Evolutionary conservation across 768 basidiomycete species (phyloP), one percentile per base, ranked within the genome.

Genomic region (Cubamyces lactineus): DNA sequence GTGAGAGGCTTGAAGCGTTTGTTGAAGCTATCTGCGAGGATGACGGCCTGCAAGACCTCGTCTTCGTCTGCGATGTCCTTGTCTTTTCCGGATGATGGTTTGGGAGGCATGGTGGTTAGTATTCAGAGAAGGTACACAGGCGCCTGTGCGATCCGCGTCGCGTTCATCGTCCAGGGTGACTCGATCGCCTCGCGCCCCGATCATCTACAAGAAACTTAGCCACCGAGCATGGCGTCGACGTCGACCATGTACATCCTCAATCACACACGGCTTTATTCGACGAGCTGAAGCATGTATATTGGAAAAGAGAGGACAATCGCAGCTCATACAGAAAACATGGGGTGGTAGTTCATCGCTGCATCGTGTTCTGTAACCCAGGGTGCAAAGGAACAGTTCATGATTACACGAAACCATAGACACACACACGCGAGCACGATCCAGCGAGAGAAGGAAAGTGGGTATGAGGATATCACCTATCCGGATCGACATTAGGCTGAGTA

Each of bases 11-110:
- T 84, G 71, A 98, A 96, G 57, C 94, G 85, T 70, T 88, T 91
- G 80, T 97, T 96, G 79, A 96, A 97, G 66, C 93, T 95, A 73
- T 99, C 96, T 12, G 96, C 94, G 43, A 99, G 87, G 46, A 99
- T 87, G 58, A 98, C 91, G 17, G 96, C 96, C 71, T 98, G 96
- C 0, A 98, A 79, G 19, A 92, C 86, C 53, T 97, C 90, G 55
- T 95, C 92, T 52, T 94, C 88, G 15, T 87, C 86, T 53, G 81
- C 82, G 40, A 85, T 78, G 15, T 86, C 73, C 62, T 87, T 87
- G 66, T 91, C 89, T 68, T 89, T 89, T 45, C 79, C 79, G 38
- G 70, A 71, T 7, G 80, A 75, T 6, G 74, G 70, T 76, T 91
- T 92, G 24, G 89, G 82, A 11, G 85, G 82, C 91, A 94, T 93